Conservation (phyloP, 345 rosid species). For the Rhodamnia rubescens region DNA sequence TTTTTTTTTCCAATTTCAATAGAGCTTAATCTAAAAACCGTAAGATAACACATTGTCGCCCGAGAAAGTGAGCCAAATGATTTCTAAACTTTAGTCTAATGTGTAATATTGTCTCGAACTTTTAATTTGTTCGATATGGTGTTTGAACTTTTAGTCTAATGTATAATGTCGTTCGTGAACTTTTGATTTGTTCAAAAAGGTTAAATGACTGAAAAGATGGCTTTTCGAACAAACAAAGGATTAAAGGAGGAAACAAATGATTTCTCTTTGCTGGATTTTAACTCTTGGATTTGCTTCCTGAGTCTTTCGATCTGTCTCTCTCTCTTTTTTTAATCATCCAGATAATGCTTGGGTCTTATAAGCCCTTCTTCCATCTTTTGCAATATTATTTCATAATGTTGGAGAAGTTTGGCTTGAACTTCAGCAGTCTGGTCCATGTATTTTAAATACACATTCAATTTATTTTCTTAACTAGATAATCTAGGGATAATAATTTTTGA, state of each 20-base stretch:
- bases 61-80: fast-evolving
- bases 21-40: not conserved
- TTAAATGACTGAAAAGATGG: no score
- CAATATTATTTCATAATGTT: not conserved
- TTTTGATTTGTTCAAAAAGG: not conserved
- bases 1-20: not conserved
- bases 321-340: not conserved
- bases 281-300: not conserved
- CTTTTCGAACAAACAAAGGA: no score
- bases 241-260: no score
- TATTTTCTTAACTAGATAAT: not conserved
- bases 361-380: not conserved
- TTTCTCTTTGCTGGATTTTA: no score
- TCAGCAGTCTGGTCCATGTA: not conserved
- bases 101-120: no score
- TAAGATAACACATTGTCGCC: not conserved
- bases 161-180: fast-evolving
- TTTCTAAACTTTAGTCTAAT: not conserved
- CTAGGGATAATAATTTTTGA: not conserved
- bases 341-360: not conserved
- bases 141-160: not conserved
- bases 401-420: not conserved
- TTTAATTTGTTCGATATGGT: not conserved
- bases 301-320: not conserved
- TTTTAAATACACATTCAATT: not conserved